A percentile compares a stretch with the other conserved stretches of the same genome.
Conservation (phyloP, 2,329 filamentous ascomycete genomes). For the Epichloe gansuensis region DNA sequence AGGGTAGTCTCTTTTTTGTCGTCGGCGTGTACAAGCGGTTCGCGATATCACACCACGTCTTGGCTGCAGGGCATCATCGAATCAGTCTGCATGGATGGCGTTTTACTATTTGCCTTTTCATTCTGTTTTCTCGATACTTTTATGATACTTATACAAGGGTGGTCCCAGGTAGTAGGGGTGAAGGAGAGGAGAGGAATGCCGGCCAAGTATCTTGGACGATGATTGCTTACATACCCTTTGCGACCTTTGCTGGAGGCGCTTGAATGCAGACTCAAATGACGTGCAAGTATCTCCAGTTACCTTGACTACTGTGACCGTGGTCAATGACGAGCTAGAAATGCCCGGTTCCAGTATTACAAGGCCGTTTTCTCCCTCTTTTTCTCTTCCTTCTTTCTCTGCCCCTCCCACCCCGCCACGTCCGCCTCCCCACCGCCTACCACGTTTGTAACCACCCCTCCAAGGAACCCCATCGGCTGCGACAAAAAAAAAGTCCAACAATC, state of each 20-base stretch:
- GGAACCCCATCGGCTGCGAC: background rate
- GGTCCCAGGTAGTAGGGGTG: background rate
- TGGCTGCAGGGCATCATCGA: background rate
- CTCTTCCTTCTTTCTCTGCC: background rate
- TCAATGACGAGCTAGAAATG: too few relatives aligned
- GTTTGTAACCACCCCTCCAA: background rate
- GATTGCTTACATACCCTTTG: background rate
- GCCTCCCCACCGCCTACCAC: background rate
- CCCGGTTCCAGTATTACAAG: too few relatives aligned
- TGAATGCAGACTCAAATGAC: background rate
- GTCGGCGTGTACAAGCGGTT: background rate
- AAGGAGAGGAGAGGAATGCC: background rate
- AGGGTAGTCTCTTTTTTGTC: background rate
- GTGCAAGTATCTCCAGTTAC: background rate
- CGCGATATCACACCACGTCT: background rate
- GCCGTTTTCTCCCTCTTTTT: too few relatives aligned
- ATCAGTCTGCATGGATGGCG: constrained; percentile 1
- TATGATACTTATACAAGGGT: background rate
- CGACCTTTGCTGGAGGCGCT: background rate
- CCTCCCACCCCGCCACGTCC: background rate
- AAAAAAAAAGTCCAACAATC: too few relatives aligned
- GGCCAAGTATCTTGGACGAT: background rate
- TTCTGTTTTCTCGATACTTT: background rate
- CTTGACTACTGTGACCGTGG: too few relatives aligned
- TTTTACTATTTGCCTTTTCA: background rate